These are phyloP conservation scores for Trichoderma sp. DNA, from an alignment of 2,329 filamentous ascomycete species.

Conservation along the genomic window DNA sequence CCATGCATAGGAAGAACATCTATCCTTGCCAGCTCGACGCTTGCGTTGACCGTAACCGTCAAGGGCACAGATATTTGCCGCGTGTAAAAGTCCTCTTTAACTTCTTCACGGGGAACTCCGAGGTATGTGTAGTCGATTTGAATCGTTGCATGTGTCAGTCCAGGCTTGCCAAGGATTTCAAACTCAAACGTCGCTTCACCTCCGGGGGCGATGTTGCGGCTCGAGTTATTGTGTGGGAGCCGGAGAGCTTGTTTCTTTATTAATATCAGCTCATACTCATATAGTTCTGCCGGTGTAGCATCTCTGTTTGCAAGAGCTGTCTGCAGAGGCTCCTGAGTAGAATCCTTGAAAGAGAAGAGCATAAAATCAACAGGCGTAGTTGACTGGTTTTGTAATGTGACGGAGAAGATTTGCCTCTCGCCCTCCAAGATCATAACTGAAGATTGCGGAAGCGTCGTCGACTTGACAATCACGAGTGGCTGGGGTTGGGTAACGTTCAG, in stretches of 20 bases:
- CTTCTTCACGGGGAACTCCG: conserved; percentile 67
- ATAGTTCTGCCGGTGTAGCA: conserved; percentile 74
- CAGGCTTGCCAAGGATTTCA: conserved; percentile 83
- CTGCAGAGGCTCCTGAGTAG: conserved; percentile 76
- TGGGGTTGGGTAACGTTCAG: conserved; percentile 79
- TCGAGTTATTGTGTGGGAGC: conserved; percentile 52
- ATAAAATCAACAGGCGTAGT: conserved; percentile 78
- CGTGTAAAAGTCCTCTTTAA: conserved; percentile 77
- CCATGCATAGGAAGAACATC: conserved; percentile 75
- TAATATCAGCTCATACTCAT: conserved; percentile 82
- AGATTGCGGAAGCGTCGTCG: conserved; percentile 77
- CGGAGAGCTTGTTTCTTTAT: conserved; percentile 71
- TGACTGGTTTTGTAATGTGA: conserved; percentile 80
- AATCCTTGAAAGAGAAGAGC: conserved; percentile 87
- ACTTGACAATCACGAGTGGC: conserved; percentile 73
- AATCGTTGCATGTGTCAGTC: conserved; percentile 74
- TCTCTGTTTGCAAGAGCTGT: conserved; percentile 74
- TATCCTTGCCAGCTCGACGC: conserved; percentile 77
- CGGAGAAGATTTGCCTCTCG: conserved; percentile 73
- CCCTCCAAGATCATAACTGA: conserved; percentile 93
- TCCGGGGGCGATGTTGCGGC: conserved; percentile 65
- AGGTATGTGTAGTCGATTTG: conserved; percentile 86
- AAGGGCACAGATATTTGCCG: conserved; percentile 79
- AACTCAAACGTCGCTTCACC: conserved; percentile 73
- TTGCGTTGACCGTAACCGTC: conserved; percentile 88